Base-by-base conservation (phyloP, 225 moss, liverwort and hornwort species). In the Bryoerythrophyllum caledonicum region DNA sequence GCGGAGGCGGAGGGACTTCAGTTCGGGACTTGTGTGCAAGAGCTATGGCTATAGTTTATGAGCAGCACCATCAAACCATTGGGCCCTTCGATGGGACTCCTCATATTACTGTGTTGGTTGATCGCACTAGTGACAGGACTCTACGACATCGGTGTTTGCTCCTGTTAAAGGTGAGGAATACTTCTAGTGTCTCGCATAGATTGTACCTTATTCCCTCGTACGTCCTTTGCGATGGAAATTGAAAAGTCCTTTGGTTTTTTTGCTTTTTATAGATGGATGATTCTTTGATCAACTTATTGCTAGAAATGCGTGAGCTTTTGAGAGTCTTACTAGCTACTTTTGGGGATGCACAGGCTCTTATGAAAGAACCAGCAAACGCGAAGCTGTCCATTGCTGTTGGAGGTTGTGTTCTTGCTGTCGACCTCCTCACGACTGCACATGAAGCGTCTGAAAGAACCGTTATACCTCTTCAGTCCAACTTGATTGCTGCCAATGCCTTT, bases 401-500 rank as follows among this genome's bases (percentile, higher is more conserved):
- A 79, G 93, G 93, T 24, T 94, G 93, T 72, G 80, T 91, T 59
- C 76, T 94, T 57, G 91, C 90, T 34, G 91, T 94, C 74, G 93
- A 94, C 86, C 83, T 94, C 56, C 88, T 94, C 9, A 91, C 91
- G 60, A 94, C 91, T 32, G 90, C 93, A 58, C 93, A 94, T 84
- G 93, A 94, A 84, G 91, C 93, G 17, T 94, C 93, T 40, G 93
- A 94, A 78, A 86, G 93, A 83, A 94, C 93, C 28, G 90, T 88
- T 55, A 90, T 91, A 66, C 93, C 93, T 7, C 75, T 94, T 58
- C 91, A 94, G 78, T 94, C 93, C 72, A 94, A 94, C 72, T 81
- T 94, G 64, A 90, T 94, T 63, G 93, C 93, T 37, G 93, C 90
- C 19, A 82, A 90, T 80, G 93, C 93, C 53, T 94, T 94, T 73